A percentile compares a stretch with the other conserved stretches of the same genome.
Evolutionary conservation across 805 yeast genomes (phyloP).

Genomic region (Jamesozyma spencerorum): DNA sequence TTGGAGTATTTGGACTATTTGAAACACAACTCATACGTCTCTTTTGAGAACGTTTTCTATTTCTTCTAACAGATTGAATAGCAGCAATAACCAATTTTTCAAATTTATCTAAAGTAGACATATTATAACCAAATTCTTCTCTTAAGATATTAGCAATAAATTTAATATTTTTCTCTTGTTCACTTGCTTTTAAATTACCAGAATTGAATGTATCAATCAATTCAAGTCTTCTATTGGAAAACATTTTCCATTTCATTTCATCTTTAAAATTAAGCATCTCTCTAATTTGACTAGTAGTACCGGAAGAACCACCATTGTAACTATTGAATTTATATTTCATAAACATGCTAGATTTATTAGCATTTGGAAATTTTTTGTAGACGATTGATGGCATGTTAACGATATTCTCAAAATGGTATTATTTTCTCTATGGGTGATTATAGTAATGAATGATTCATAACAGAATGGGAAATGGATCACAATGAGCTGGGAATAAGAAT

Average conservation of each 20-base stretch:
- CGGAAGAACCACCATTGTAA: constrained; percentile 8
- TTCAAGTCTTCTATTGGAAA: constrained; percentile 78
- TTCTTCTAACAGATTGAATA: constrained; percentile 84
- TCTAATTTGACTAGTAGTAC: constrained; percentile 35
- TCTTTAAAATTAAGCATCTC: constrained; percentile 61
- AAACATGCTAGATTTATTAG: too few relatives aligned
- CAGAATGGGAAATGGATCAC: too few relatives aligned
- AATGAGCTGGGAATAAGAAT: too few relatives aligned
- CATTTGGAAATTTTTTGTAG: too few relatives aligned
- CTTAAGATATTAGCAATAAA: constrained; percentile 69
- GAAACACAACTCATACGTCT: constrained; percentile 4
- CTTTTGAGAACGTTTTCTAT: constrained; percentile 58
- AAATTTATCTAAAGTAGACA: constrained; percentile 57
- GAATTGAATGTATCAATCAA: constrained; percentile 62
- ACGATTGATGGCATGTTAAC: too few relatives aligned
- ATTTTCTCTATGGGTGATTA: too few relatives aligned
- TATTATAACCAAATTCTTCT: constrained; percentile 64
- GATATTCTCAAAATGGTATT: too few relatives aligned
- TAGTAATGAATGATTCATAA: too few relatives aligned
- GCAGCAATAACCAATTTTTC: constrained; percentile 89
- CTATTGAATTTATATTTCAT: not conserved
- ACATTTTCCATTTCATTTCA: constrained; percentile 76
- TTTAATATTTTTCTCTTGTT: constrained; percentile 74
- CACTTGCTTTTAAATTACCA: constrained; percentile 69
- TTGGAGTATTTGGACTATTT: not conserved